Conservation (phyloP, 2,329 filamentous ascomycete species). For the Rhytidhysteron rufulum region DNA sequence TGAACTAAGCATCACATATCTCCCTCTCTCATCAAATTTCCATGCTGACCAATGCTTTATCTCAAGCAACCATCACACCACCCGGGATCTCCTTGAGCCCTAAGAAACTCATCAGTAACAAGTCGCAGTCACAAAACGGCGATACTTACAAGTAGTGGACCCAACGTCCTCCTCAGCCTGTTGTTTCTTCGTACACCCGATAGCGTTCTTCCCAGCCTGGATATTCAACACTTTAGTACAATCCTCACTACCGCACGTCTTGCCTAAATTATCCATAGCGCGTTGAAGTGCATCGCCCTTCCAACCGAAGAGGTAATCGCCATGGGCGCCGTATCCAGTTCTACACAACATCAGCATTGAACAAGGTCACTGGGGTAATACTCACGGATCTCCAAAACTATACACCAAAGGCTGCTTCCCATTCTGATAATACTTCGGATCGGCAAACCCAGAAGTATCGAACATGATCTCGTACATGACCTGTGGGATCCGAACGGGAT, state of each 20-base stretch:
- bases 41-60: no score
- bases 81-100: constrained; percentile 15
- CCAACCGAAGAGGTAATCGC: constrained; percentile 15
- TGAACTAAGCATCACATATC: no score
- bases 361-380: background rate
- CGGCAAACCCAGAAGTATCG: background rate
- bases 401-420: background rate
- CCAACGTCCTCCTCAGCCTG: constrained; percentile 18
- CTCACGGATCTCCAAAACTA: background rate
- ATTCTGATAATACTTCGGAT: background rate
- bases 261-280: constrained; percentile 13
- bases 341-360: constrained; percentile 1
- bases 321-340: constrained; percentile 12
- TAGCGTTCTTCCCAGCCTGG: constrained; percentile 16
- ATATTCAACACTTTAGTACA: constrained; percentile 14
- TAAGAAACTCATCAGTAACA: constrained; percentile 1
- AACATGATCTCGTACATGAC: background rate
- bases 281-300: constrained; percentile 12
- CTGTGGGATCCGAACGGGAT: background rate
- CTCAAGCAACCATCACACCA: constrained; percentile 2
- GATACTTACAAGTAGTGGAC: constrained; percentile 11
- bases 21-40: no score
- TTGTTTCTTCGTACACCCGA: constrained; percentile 18
- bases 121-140: background rate
- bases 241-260: constrained; percentile 14